Base-by-base conservation (phyloP, 1,284 basidiomycete genomes). In the Puccinia novopanici region DNA sequence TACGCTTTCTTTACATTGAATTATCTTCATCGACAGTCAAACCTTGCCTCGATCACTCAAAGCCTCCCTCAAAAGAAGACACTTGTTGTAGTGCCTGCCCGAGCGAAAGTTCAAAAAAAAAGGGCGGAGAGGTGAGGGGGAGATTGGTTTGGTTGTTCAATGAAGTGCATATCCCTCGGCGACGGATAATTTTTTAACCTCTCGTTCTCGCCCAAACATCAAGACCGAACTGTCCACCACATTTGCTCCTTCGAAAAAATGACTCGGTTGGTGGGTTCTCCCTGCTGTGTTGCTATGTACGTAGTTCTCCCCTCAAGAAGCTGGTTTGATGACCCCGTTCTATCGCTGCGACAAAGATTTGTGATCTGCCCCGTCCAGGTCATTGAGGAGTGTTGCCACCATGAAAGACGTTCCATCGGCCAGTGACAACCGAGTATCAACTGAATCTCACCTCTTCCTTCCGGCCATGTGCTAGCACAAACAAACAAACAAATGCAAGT, bases 331-430 rank as follows among this genome's bases (percentile, higher is more conserved):
- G 8, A 13, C 15, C 52, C 52, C 17, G 4, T 12, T 24, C 54
- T 24, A 12, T 55, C 57, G 57, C 27, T 59, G 27, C 57, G 57
- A 59, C 57, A 59, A n/a, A n/a, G n/a, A n/a, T n/a, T n/a, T n/a
- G n/a, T n/a, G n/a, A n/a, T n/a, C n/a, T n/a, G n/a, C n/a, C n/a
- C n/a, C n/a, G 15, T 59, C 52, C 8, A 54, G 52, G 10, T 15
- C 10, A 59, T 30, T 3, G 55, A 57, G 22, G n/a, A 10, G 10
- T 24, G 55, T 27, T 34, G 27, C 57, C 17, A 17, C 9, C 55
- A 59, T 59, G 27, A 59, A 59, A 17, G 9, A 24, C 27, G 57
- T 59, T 59, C 59, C 27, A 61, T 30, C 59, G 59, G 59, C 59
- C 6, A 27, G 0, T 37, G 59, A 30, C 30, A 61, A 34, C 59